These are phyloP conservation scores for Neurospora sp. DNA, from an alignment of 495 filamentous ascomycete genomes.

Conservation along the genomic window DNA sequence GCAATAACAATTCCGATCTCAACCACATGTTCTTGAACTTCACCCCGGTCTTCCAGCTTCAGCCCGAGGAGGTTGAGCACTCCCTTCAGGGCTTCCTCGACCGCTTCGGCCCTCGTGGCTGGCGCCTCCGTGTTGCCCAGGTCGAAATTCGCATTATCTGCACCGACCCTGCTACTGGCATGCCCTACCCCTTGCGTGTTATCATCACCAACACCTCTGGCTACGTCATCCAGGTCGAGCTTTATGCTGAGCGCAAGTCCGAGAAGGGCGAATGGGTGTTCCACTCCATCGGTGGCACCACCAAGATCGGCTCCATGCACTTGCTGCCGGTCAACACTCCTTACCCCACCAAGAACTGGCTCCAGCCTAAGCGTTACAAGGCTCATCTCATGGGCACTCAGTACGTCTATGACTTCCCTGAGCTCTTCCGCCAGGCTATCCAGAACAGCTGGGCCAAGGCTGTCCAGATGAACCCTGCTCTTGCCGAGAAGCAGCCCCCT, in stretches of 20 bases:
- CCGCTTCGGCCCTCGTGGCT: slow-evolving; percentile 87
- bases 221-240: slow-evolving; percentile 96
- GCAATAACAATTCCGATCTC: slow-evolving; percentile 97
- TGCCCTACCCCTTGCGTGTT: slow-evolving; percentile 87
- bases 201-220: slow-evolving; percentile 98
- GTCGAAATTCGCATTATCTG: slow-evolving; percentile 98
- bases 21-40: slow-evolving; percentile 99
- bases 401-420: slow-evolving; percentile 99
- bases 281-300: slow-evolving; percentile 92
- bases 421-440: slow-evolving; percentile 95
- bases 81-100: slow-evolving; percentile 92
- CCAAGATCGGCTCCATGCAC: slow-evolving; percentile 92
- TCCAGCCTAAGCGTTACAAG: slow-evolving; percentile 98
- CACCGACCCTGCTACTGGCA: slow-evolving; percentile 74
- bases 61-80: slow-evolving; percentile 84
- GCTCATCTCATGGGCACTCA: slow-evolving; percentile 98
- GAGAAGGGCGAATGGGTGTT: slow-evolving; percentile 96
- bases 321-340: slow-evolving; percentile 81
- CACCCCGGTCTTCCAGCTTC: slow-evolving; percentile 84
- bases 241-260: slow-evolving; percentile 95
- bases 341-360: slow-evolving; percentile 95
- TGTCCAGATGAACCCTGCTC: slow-evolving; percentile 54
- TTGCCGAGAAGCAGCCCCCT: slow-evolving; percentile 72
- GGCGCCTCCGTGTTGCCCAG: slow-evolving; percentile 93
- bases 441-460: slow-evolving; percentile 86